Evolutionary conservation across 2,329 filamentous ascomycete species (phyloP), one percentile per base, ranked within the genome.

Genomic region (Verruconis gallopava): DNA sequence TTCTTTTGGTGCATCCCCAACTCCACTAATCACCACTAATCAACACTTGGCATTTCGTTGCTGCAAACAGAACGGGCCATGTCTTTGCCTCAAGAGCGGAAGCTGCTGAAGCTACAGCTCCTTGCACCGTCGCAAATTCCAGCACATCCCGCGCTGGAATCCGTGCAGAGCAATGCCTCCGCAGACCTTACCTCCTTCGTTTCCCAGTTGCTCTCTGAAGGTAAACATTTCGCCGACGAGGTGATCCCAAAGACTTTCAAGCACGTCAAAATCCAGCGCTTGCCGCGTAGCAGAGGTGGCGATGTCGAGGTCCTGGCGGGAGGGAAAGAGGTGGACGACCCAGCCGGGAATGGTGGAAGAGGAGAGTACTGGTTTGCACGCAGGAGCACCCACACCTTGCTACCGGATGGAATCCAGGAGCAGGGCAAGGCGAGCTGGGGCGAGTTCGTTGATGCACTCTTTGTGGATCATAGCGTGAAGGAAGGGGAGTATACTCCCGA

Each of bases 381-480:
- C 43, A 68, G 68, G 35, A 81, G 75, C 54, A 59, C 72, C 33
- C 81, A 85, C 54, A 38, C 2, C 17, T 38, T 25, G 37, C n/a
- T 39, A 17, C 25, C 30, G 19, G n/a, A 33, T 14, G 17, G 19
- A 17, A 12, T 22, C 22, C 6, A 41, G 40, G 34, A 40, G 35
- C 21, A 38, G 11, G 38, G 25, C 9, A 37, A 20, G 20, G 38
- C 77, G 6, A 64, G 54, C 36, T 83, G 77, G 72, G 62, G 61
- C 0, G 80, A 85, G 56, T 81, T 85, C 55, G 64, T 69, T 28
- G 56, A 56, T 22, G 68, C 66, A 48, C 70, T 85, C 55, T 73
- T 77, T 50, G 64, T 71, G 28, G 57, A 71, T 28, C 76, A 80
- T 53, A 69, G 67, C 28, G 57, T 63, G 51, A 65, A 73, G 37